These are phyloP conservation scores for Botryotinia narcissicola DNA, from an alignment of 2,329 filamentous ascomycete species.

Conservation along the genomic window DNA sequence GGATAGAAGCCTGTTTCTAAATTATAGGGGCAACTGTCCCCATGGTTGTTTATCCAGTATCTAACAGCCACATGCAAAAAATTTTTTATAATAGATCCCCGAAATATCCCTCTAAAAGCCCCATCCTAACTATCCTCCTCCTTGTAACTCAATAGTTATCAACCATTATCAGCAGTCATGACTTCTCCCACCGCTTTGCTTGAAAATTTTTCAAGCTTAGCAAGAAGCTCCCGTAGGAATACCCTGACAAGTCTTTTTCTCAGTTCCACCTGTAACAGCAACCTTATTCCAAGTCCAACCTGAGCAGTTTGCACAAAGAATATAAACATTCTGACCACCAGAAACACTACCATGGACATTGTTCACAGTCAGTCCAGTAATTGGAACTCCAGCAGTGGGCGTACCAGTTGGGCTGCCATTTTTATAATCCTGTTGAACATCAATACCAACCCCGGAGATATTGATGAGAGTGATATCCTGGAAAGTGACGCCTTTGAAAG, in stretches of 20 bases:
- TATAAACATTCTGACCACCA: constrained; percentile 46
- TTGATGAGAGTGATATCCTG: constrained; percentile 48
- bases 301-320: constrained; percentile 52
- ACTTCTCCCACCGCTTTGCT: accelerated
- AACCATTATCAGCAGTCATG: background rate
- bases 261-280: constrained; percentile 51
- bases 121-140: background rate
- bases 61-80: background rate
- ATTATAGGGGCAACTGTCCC: background rate
- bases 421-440: constrained; percentile 56
- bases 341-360: constrained; percentile 45
- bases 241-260: constrained; percentile 42
- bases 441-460: constrained; percentile 46
- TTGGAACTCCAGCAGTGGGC: constrained; percentile 44
- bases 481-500: constrained; percentile 52
- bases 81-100: accelerated
- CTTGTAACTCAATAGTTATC: background rate
- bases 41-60: background rate
- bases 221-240: constrained; percentile 34
- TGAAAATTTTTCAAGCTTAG: constrained; percentile 12
- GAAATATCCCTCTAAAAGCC: background rate
- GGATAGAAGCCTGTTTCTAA: background rate
- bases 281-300: constrained; percentile 56
- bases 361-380: constrained; percentile 48
- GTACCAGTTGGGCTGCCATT: constrained; percentile 33